phyloP scores from a whole-genome alignment of 805 yeast species.

The Jamesozyma piceae region DNA sequence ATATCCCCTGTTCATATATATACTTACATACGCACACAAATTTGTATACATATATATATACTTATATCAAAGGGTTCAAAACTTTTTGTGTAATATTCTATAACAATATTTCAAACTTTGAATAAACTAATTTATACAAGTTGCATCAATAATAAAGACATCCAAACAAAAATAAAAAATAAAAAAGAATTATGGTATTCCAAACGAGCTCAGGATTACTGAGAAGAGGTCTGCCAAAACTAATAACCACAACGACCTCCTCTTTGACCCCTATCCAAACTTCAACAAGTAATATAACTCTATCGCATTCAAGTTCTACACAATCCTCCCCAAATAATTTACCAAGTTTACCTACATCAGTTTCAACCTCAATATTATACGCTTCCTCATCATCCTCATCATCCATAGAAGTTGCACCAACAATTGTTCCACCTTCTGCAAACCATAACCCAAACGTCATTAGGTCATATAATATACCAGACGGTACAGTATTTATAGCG shows the following conservation, averaged over 20 bases:
- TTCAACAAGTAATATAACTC: not conserved
- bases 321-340: not conserved
- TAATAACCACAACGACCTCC: constrained; percentile 1
- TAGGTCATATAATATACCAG: constrained; percentile 39
- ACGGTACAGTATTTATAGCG: constrained; percentile 77
- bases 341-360: not conserved
- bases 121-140: no score
- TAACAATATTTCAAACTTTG: no score
- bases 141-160: no score
- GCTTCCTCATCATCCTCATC: not conserved
- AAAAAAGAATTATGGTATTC: not conserved
- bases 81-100: not conserved
- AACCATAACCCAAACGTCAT: constrained; percentile 56
- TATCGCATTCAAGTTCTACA: not conserved
- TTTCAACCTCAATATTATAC: not conserved
- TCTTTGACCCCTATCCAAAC: not conserved
- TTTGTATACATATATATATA: no score
- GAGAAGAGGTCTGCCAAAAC: constrained; percentile 5
- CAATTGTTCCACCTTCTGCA: constrained; percentile 45
- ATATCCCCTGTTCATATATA: no score
- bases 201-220: not conserved
- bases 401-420: constrained; percentile 18
- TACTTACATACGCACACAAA: not conserved
- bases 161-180: not conserved
- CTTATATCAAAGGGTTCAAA: not conserved